Evolutionary conservation across 768 basidiomycete species (phyloP), one percentile per base, ranked within the genome.

Genomic region (Auricularia sp.): DNA sequence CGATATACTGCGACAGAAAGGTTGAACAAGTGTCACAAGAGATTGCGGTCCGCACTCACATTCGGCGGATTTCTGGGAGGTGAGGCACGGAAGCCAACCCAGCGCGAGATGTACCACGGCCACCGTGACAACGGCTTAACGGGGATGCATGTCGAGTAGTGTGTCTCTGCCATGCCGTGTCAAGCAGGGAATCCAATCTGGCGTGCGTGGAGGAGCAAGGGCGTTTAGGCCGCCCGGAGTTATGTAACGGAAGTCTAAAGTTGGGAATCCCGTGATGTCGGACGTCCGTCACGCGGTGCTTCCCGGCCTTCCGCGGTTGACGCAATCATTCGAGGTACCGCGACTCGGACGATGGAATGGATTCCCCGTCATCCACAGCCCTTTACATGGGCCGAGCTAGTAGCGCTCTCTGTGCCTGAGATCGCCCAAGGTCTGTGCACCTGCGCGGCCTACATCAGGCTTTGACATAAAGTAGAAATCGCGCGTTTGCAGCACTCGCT

Each of bases 401-500:
- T 83, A 36, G 76, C 74, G 18, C 77, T 93, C 62, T 88, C 90
- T 68, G 82, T 87, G 5, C 72, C 81, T 16, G 80, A 85, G 10
- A 87, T 91, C 63, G 83, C 82, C 60, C 86, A 90, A 82, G 91
- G 91, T 90, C 63, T 62, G 67, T 68, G 58, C 59, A 33, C 3
- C 43, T 47, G 21, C 35, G 23, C 14, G 36, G 36, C 66, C 60
- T 36, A 14, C 59, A 56, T 42, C 61, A 33, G 23, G 35, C 64
- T 33, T 62, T 58, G 44, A 62, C 16, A 34, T 60, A 23, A 64
- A 29, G 42, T 74, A 92, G 91, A 93, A 73, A 90, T 93, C 60
- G 72, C 84, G 39, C 85, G 91, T 64, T 78, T 93, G 12, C 82
- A 85, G 68, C 84, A 90, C 70, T 93, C 91, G 10, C 72, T 93